Conservation (phyloP, 768 basidiomycete genomes). For the Mycena maculata region DNA sequence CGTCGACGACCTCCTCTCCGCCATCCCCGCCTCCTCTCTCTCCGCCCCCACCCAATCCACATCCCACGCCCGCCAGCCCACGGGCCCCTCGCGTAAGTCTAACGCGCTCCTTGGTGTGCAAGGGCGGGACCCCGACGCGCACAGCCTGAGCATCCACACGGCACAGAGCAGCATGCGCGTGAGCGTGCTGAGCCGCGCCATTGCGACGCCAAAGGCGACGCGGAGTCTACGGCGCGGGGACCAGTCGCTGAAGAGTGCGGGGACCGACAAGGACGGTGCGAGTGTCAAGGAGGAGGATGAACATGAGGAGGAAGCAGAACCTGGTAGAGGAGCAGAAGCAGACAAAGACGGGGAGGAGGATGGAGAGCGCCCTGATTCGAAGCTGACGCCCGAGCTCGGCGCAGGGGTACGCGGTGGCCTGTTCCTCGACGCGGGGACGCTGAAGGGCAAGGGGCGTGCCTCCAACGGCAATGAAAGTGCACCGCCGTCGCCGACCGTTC, state of each 20-base stretch:
- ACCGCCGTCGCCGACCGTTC: slow-evolving; percentile 31
- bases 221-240: slow-evolving; percentile 26
- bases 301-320: slow-evolving; percentile 39
- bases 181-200: slow-evolving; percentile 52
- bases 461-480: slow-evolving; percentile 32
- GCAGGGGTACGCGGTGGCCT: slow-evolving; percentile 26
- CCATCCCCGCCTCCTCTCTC: too few relatives aligned
- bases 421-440: slow-evolving; percentile 29
- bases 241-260: slow-evolving; percentile 23
- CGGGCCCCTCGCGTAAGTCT: slow-evolving; percentile 29
- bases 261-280: slow-evolving; percentile 40
- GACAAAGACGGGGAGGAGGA: slow-evolving; percentile 1
- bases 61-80: slow-evolving; percentile 27
- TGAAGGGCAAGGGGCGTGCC: slow-evolving; percentile 31
- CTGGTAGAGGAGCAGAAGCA: slow-evolving; percentile 33
- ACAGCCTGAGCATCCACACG: slow-evolving; percentile 55
- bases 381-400: slow-evolving; percentile 65
- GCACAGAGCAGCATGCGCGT: slow-evolving; percentile 52
- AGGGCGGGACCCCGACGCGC: slow-evolving; percentile 55
- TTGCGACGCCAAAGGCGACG: slow-evolving; percentile 39
- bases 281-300: slow-evolving; percentile 37
- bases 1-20: slow-evolving; percentile 76
- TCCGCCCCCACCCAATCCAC: slow-evolving; percentile 36
- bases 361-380: slow-evolving; percentile 70
- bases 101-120: slow-evolving; percentile 37